These are phyloP conservation scores for Taphrina wiesneri DNA, from an alignment of 1,139 yeast species.

Conservation along the genomic window DNA sequence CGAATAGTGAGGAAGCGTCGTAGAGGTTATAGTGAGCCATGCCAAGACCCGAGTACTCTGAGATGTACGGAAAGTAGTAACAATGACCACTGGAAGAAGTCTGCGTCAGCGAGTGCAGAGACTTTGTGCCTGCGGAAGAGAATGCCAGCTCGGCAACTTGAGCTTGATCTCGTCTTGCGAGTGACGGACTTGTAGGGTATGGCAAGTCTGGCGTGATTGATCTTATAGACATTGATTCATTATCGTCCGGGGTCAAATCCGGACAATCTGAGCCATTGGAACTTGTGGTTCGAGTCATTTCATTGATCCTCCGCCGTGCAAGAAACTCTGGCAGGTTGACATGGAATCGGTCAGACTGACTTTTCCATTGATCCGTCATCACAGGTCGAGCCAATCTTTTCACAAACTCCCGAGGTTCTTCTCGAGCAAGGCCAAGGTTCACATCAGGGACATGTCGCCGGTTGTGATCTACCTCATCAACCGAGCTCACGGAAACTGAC, in stretches of 20 bases:
- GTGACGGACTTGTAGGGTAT: neutral
- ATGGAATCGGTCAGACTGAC: neutral
- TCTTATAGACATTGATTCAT: neutral
- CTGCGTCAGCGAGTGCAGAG: no score
- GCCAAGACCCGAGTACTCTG: neutral
- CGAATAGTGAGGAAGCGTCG: neutral
- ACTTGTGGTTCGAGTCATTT: neutral
- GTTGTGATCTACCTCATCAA: neutral
- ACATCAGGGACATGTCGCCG: neutral
- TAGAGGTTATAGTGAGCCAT: neutral
- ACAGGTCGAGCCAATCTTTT: neutral
- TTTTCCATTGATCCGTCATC: neutral
- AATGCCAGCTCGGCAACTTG: no score
- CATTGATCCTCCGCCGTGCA: neutral
- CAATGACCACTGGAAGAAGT: neutral
- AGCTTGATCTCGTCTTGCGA: neutral
- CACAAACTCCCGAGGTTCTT: neutral
- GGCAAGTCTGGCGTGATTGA: neutral
- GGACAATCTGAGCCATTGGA: neutral
- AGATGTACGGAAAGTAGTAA: neutral
- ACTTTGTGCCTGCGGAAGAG: no score
- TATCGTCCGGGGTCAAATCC: conserved; percentile 1
- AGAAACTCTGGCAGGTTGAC: neutral
- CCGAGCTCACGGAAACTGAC: no score
- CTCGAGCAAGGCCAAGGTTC: neutral